These are phyloP conservation scores for Lantana camara DNA, from an alignment of 257 asterid species.

Conservation along the genomic window DNA sequence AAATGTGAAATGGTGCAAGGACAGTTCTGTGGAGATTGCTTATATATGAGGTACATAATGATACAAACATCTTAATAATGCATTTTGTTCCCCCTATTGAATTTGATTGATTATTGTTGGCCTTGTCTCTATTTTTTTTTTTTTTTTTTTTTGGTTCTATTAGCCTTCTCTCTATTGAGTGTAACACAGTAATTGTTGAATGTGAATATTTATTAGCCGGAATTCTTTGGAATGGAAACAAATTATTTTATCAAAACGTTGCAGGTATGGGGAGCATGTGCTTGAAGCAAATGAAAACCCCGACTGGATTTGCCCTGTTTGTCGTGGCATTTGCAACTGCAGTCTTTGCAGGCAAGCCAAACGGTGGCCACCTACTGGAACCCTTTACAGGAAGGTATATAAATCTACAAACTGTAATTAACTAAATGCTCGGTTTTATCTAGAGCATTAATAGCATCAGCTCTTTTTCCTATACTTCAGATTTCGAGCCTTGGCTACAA, in stretches of 20 bases:
- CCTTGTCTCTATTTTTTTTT: too few relatives aligned
- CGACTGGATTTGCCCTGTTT: constrained; percentile 85
- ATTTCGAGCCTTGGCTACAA: constrained; percentile 72
- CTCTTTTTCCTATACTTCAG: constrained; percentile 36
- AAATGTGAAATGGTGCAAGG: constrained; percentile 82
- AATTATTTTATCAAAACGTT: constrained; percentile 2
- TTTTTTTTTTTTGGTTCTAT: too few relatives aligned
- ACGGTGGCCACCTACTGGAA: constrained; percentile 96
- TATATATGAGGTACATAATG: constrained; percentile 77
- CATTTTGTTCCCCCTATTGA: too few relatives aligned
- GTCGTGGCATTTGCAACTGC: constrained; percentile 98
- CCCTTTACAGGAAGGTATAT: constrained; percentile 75
- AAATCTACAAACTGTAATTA: constrained; percentile 12
- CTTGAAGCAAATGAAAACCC: constrained; percentile 85
- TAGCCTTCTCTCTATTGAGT: constrained; percentile 1
- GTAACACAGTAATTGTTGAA: not conserved
- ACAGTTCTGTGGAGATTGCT: constrained; percentile 98
- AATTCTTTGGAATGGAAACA: constrained; percentile 8
- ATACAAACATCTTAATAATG: not conserved
- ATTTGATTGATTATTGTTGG: too few relatives aligned
- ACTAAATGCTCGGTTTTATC: not conserved
- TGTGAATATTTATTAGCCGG: not conserved
- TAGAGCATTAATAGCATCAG: not conserved
- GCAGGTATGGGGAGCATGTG: constrained; percentile 93
- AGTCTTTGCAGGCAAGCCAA: constrained; percentile 95